These are phyloP conservation scores for Xylaria sp. DNA, from an alignment of 2,329 filamentous ascomycete genomes.

Conservation along the genomic window DNA sequence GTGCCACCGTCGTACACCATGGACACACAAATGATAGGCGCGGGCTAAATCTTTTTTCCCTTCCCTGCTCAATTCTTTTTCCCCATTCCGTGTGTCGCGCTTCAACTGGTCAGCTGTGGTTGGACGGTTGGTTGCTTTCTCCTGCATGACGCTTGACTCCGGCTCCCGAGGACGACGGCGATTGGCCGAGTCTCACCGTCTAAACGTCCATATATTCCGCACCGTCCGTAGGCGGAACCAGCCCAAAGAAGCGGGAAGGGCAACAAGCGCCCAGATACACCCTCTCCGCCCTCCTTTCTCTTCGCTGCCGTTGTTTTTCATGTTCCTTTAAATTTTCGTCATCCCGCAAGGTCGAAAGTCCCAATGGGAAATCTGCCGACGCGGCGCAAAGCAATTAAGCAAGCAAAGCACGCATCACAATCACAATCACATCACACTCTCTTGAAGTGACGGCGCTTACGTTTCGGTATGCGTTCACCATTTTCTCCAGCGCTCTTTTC, in stretches of 20 bases:
- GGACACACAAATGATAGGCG: slow-evolving; percentile 1
- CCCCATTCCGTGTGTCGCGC: not conserved
- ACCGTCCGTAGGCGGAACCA: slow-evolving; percentile 17
- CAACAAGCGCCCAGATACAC: slow-evolving; percentile 9
- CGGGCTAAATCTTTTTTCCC: not conserved
- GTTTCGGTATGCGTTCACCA: not conserved
- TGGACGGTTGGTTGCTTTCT: not conserved
- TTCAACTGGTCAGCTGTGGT: slow-evolving; percentile 5
- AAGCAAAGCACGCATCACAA: not conserved
- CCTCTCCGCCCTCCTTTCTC: not conserved
- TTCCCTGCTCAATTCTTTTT: not conserved
- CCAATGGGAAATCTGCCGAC: slow-evolving; percentile 31
- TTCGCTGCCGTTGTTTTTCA: not conserved
- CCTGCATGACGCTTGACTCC: slow-evolving; percentile 25
- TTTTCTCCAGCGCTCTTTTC: not conserved
- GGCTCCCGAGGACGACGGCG: slow-evolving; percentile 21
- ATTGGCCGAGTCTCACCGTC: slow-evolving; percentile 32
- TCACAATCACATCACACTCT: slow-evolving; percentile 23
- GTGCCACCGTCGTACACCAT: not conserved
- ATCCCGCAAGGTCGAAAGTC: not conserved
- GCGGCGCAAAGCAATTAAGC: slow-evolving; percentile 11
- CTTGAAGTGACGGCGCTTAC: slow-evolving; percentile 16
- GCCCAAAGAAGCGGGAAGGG: slow-evolving; percentile 28
- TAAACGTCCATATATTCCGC: slow-evolving; percentile 25
- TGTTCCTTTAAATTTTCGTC: too few relatives aligned